Evolutionary conservation across 768 basidiomycete genomes (phyloP).

Genomic region (Phaffia australis): DNA sequence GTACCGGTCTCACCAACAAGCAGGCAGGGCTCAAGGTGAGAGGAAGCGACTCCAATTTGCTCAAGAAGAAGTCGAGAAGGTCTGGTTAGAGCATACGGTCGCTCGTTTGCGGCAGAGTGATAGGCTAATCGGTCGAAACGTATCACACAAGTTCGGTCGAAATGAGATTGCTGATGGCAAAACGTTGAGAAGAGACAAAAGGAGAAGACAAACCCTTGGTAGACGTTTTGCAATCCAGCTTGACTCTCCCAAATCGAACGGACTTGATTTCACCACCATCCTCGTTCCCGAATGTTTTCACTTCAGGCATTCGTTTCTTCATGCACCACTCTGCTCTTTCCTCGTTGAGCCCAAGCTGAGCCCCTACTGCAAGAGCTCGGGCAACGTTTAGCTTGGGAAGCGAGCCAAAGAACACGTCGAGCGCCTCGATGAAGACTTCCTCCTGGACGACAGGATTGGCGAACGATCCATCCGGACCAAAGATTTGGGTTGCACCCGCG

Average conservation of each 20-base stretch:
- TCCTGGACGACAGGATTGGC: conserved; percentile 68
- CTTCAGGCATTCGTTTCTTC: conserved; percentile 19
- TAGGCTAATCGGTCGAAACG: conserved; percentile 33
- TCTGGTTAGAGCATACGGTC: conserved; percentile 76
- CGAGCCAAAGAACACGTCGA: conserved; percentile 83
- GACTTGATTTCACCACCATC: conserved; percentile 38
- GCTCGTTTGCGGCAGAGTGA: conserved; percentile 10
- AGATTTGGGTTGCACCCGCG: conserved; percentile 16
- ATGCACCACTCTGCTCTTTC: conserved; percentile 21
- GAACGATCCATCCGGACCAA: conserved; percentile 33
- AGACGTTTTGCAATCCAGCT: conserved; percentile 5
- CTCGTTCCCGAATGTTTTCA: conserved; percentile 11
- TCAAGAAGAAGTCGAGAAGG: conserved; percentile 71
- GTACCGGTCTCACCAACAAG: conserved; percentile 98
- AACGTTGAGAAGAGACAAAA: not conserved
- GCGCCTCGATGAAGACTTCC: conserved; percentile 75
- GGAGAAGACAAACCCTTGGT: conserved; percentile 12
- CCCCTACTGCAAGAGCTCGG: conserved; percentile 13
- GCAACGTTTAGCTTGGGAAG: conserved; percentile 18
- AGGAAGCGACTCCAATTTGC: conserved; percentile 62
- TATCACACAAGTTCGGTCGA: not conserved
- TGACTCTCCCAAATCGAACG: conserved; percentile 51
- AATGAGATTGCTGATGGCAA: not conserved
- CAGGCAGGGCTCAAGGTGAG: conserved; percentile 68
- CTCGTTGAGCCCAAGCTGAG: conserved; percentile 21